Evolutionary conservation across 2,329 filamentous ascomycete species (phyloP).

Genomic region (Talaromyces sp.): DNA sequence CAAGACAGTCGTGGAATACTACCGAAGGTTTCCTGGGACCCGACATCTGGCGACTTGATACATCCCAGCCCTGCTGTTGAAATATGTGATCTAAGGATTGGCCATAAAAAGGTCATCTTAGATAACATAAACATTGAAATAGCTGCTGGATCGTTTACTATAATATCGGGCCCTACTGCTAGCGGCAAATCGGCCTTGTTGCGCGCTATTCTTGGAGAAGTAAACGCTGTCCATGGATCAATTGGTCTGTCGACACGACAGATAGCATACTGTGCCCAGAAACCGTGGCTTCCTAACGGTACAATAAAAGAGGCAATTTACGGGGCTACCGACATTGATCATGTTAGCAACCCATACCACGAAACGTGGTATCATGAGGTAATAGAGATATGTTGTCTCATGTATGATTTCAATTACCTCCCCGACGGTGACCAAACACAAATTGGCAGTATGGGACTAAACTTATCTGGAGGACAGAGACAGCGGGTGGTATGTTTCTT

Average conservation of each 20-base stretch:
- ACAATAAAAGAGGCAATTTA: slow-evolving; percentile 28
- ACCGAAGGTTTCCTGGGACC: neutral
- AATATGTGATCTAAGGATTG: neutral
- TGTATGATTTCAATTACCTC: slow-evolving; percentile 35
- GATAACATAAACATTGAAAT: slow-evolving; percentile 38
- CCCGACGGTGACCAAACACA: slow-evolving; percentile 40
- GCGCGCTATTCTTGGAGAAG: slow-evolving; percentile 42
- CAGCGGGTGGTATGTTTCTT: slow-evolving; percentile 41
- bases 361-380: neutral
- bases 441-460: slow-evolving; percentile 48
- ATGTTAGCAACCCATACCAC: slow-evolving; percentile 9
- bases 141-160: slow-evolving; percentile 40
- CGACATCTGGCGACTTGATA: neutral
- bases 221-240: slow-evolving; percentile 30
- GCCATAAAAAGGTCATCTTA: slow-evolving; percentile 26
- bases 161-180: slow-evolving; percentile 49
- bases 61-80: neutral
- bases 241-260: slow-evolving; percentile 25
- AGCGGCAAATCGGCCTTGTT: slow-evolving; percentile 51
- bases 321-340: slow-evolving; percentile 17
- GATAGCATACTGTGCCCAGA: slow-evolving; percentile 38
- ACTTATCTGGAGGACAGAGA: slow-evolving; percentile 51
- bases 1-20: neutral
- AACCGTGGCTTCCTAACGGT: slow-evolving; percentile 24
- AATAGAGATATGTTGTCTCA: slow-evolving; percentile 21